Evolutionary conservation across 768 basidiomycete species (phyloP).

Genomic region (Boletus fagicola): DNA sequence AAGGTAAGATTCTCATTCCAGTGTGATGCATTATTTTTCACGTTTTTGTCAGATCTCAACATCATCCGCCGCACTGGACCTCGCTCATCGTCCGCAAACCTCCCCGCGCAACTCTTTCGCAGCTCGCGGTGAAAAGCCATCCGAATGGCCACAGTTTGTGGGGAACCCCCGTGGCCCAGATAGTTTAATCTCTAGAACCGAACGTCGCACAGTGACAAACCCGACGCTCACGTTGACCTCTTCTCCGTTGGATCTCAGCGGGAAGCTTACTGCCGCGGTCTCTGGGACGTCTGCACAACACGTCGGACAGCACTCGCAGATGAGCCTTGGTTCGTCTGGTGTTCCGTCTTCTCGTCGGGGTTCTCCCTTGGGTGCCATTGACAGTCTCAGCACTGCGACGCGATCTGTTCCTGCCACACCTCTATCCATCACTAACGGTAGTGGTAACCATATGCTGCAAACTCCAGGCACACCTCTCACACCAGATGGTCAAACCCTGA

Average conservation of each 20-base stretch:
- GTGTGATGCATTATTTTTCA: slow-evolving; percentile 7
- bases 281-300: slow-evolving; percentile 67
- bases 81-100: slow-evolving; percentile 85
- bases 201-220: slow-evolving; percentile 73
- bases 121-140: slow-evolving; percentile 66
- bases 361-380: slow-evolving; percentile 67
- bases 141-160: slow-evolving; percentile 93
- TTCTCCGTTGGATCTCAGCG: slow-evolving; percentile 48
- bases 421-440: slow-evolving; percentile 49
- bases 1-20: slow-evolving; percentile 48
- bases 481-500: slow-evolving; percentile 56
- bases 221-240: slow-evolving; percentile 65
- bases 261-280: slow-evolving; percentile 44
- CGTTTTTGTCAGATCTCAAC: slow-evolving; percentile 58
- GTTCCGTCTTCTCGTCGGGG: slow-evolving; percentile 64
- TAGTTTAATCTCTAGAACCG: slow-evolving; percentile 48
- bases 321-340: slow-evolving; percentile 31
- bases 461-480: slow-evolving; percentile 63
- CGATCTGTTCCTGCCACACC: slow-evolving; percentile 87
- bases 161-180: slow-evolving; percentile 63
- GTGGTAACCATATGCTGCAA: slow-evolving; percentile 53
- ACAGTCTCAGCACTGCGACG: slow-evolving; percentile 57
- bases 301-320: slow-evolving; percentile 58
- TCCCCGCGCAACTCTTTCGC: slow-evolving; percentile 63
- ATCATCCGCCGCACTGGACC: slow-evolving; percentile 89